These are phyloP conservation scores for Suhomyces emberorum DNA, from an alignment of 805 yeast genomes.

Conservation along the genomic window DNA sequence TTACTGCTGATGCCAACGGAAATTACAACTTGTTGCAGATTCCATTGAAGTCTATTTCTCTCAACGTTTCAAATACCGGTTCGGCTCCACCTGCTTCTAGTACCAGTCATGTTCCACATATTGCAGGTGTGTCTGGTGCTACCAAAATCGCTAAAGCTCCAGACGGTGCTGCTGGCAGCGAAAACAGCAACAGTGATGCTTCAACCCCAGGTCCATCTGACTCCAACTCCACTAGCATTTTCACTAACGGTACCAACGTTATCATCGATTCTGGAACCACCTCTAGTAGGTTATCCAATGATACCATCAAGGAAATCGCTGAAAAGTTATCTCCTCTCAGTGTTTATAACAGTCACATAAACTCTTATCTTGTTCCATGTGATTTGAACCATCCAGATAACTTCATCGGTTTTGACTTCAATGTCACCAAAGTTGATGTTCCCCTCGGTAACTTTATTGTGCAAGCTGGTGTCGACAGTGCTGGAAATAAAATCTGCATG, in stretches of 20 bases:
- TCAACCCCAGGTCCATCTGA: not conserved
- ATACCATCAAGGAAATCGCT: conserved; percentile 6
- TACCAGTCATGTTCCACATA: not conserved
- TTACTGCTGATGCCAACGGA: conserved; percentile 14
- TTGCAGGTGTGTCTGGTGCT: conserved; percentile 3
- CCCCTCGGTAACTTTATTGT: conserved; percentile 13
- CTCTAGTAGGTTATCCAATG: conserved; percentile 41
- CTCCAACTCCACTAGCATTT: not conserved
- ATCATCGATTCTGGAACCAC: conserved; percentile 61
- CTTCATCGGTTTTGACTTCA: conserved; percentile 10
- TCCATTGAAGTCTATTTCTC: conserved; percentile 16
- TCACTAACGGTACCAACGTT: not conserved
- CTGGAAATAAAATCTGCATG: conserved; percentile 7
- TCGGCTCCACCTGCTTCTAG: conserved; percentile 1
- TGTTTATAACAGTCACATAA: conserved; percentile 2
- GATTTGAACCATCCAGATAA: conserved; percentile 9
- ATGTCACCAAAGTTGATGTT: conserved; percentile 10
- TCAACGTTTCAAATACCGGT: conserved; percentile 5
- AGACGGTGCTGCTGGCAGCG: not conserved
- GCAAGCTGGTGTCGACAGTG: conserved; percentile 9
- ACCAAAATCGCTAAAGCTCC: not conserved
- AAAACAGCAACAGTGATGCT: not conserved
- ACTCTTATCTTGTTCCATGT: conserved; percentile 15
- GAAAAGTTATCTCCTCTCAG: conserved; percentile 8
- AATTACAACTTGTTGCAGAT: conserved; percentile 15